These are phyloP conservation scores for Pythium biforme DNA, from an alignment of 352 stramenopile genomes.

Conservation along the genomic window DNA sequence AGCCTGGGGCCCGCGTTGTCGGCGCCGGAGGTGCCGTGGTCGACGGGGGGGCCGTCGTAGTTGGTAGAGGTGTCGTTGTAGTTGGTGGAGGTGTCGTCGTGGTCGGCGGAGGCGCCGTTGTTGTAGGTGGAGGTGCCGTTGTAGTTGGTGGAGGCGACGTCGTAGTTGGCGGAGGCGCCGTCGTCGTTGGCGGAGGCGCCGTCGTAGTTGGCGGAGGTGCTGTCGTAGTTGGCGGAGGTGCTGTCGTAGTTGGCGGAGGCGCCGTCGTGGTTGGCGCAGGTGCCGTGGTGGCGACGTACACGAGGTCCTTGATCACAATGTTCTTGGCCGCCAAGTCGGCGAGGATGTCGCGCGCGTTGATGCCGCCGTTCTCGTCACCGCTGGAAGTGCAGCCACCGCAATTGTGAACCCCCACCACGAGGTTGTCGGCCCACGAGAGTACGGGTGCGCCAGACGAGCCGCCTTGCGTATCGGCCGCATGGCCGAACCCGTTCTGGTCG, in stretches of 20 bases:
- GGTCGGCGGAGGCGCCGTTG: too few relatives aligned
- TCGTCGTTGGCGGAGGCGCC: not conserved
- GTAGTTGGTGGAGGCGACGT: too few relatives aligned
- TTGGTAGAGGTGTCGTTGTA: too few relatives aligned
- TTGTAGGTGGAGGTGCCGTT: too few relatives aligned
- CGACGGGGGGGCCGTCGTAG: too few relatives aligned
- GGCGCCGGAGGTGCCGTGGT: too few relatives aligned
- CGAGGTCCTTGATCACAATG: conserved; percentile 43
- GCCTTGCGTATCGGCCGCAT: conserved; percentile 47
- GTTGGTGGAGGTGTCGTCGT: too few relatives aligned
- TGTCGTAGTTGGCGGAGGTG: not conserved
- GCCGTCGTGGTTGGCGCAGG: not conserved
- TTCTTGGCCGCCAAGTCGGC: conserved; percentile 54
- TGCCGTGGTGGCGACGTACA: conserved; percentile 24
- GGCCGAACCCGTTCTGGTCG: too few relatives aligned
- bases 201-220: not conserved
- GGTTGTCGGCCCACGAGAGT: conserved; percentile 55
- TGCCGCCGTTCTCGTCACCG: conserved; percentile 51
- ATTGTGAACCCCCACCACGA: conserved; percentile 65
- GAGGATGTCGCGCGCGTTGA: conserved; percentile 48
- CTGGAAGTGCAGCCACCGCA: conserved; percentile 74
- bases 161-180: too few relatives aligned
- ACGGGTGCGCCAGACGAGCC: conserved; percentile 71
- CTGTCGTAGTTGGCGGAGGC: not conserved
- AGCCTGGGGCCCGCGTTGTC: too few relatives aligned